Percentiles rank a stretch among this genome's conserved stretches.
phyloP scores from a whole-genome alignment of 2,329 filamentous ascomycete species.

The Colletotrichum aenigma region DNA sequence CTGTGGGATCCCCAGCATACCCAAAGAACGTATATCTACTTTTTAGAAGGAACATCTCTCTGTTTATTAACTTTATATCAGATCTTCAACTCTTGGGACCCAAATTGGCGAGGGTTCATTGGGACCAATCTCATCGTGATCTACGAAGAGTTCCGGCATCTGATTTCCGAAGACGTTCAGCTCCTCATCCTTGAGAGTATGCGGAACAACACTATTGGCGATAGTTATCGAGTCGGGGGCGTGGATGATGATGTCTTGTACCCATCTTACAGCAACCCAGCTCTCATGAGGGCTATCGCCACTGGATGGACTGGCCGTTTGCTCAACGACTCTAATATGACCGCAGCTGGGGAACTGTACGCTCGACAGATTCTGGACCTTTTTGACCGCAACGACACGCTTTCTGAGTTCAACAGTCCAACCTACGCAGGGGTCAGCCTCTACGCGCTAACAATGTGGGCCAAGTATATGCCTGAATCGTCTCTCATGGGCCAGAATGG shows the following conservation, averaged over 20 bases:
- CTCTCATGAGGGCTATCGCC: constrained; percentile 65
- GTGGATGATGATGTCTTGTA: constrained; percentile 40
- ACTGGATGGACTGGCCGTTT: constrained; percentile 62
- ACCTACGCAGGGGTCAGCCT: constrained; percentile 68
- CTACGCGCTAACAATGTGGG: constrained; percentile 61
- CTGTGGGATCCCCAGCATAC: constrained; percentile 57
- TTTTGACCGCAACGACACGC: constrained; percentile 57
- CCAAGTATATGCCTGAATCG: constrained; percentile 61
- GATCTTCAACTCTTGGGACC: constrained; percentile 64
- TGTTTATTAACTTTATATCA: constrained; percentile 18
- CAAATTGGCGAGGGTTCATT: constrained; percentile 69
- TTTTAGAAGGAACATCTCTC: neutral
- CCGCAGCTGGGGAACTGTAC: constrained; percentile 58
- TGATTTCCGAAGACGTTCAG: constrained; percentile 40
- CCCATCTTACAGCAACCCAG: constrained; percentile 37
- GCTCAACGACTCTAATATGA: constrained; percentile 63
- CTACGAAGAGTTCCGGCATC: constrained; percentile 59
- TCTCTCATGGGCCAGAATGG: constrained; percentile 54
- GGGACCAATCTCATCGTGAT: constrained; percentile 63
- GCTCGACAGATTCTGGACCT: constrained; percentile 60
- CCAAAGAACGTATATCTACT: constrained; percentile 25
- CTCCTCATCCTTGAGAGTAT: constrained; percentile 56
- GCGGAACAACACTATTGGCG: constrained; percentile 59
- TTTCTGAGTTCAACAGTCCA: constrained; percentile 43
- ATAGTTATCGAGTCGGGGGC: constrained; percentile 65